Conservation (phyloP, 768 basidiomycete genomes). For the Tylopilus intermedius region DNA sequence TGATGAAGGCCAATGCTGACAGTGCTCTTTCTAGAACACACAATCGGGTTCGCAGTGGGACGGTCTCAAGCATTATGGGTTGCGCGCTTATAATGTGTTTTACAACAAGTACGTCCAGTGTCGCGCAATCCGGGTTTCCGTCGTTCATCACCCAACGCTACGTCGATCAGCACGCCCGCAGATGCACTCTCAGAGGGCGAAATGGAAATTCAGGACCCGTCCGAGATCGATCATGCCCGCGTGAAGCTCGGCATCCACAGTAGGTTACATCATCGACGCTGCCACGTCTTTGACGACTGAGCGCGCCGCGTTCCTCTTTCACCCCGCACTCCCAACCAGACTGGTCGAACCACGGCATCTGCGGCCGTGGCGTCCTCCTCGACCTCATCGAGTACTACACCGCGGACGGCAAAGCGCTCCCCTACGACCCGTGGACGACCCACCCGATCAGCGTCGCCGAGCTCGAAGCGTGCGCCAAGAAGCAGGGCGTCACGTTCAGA, state of each 20-base stretch:
- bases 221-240: constrained; percentile 41
- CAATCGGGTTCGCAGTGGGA: constrained; percentile 73
- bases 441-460: constrained; percentile 50
- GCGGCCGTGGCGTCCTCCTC: constrained; percentile 62
- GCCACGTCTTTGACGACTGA: not conserved
- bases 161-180: constrained; percentile 36
- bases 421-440: constrained; percentile 61
- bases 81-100: constrained; percentile 49
- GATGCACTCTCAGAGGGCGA: constrained; percentile 41
- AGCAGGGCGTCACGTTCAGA: constrained; percentile 54
- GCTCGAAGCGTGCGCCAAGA: constrained; percentile 53
- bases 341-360: constrained; percentile 68
- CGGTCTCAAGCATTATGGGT: constrained; percentile 55
- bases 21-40: constrained; percentile 44
- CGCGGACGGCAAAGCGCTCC: constrained; percentile 35
- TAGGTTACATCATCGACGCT: constrained; percentile 29
- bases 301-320: not conserved
- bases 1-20: not conserved
- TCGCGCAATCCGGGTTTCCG: not conserved
- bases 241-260: constrained; percentile 65
- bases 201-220: constrained; percentile 45
- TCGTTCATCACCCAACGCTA: not conserved
- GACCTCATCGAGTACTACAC: constrained; percentile 57
- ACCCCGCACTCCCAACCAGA: constrained; percentile 33
- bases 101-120: constrained; percentile 51